Base-by-base conservation (phyloP, 1,284 basidiomycete genomes). In the Malassezia equina region DNA sequence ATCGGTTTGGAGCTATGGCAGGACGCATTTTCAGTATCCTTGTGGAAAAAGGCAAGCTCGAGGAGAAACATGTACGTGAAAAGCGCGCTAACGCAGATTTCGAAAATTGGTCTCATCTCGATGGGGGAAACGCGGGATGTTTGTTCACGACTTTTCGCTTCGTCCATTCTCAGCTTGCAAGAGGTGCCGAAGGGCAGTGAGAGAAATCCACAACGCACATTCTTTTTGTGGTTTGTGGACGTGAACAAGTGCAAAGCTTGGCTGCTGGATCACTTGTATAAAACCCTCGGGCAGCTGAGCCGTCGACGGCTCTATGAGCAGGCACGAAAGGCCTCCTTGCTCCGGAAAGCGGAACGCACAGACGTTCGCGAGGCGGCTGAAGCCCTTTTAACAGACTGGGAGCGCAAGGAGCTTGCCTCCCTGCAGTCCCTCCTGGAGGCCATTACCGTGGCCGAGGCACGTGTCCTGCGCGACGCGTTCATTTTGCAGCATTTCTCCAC, bases 21-120 rank as follows among this genome's bases (percentile, higher is more conserved):
- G 84, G 90, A 2, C 80, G 91, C 32, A 84, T 96, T 49, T 78
- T 96, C 59, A 81, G 86, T 47, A 79, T 95, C 19, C 76, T 98
- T 27, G 76, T 88, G 47, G 83, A 86, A 52, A 84, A 84, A n/a
- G 89, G 88, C n/a, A 94, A 94, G 76, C 84, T 93, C 78, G 88
- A 91, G 60, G 93, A 96, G 76, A 91, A 93, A 72, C 88, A 90
- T 78, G 88, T 88, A 55, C 55, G 81, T 77, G 4, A 5, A 29
- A n/a, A 47, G 55, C 21, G 12, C 51, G 42, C 51, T 12, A 32
- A 15, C 42, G n/a, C 63, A 93, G 88, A 86, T 98, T 39, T 86
- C 89, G 21, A 93, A 94, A 76, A 80, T 86, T 43, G 88, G 89
- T 4, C 88, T 98, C 83, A 85, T 96, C 78, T 82, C 88, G 0